These are phyloP conservation scores for Leptosphaerulina australis DNA, from an alignment of 2,329 filamentous ascomycete genomes.

Conservation along the genomic window DNA sequence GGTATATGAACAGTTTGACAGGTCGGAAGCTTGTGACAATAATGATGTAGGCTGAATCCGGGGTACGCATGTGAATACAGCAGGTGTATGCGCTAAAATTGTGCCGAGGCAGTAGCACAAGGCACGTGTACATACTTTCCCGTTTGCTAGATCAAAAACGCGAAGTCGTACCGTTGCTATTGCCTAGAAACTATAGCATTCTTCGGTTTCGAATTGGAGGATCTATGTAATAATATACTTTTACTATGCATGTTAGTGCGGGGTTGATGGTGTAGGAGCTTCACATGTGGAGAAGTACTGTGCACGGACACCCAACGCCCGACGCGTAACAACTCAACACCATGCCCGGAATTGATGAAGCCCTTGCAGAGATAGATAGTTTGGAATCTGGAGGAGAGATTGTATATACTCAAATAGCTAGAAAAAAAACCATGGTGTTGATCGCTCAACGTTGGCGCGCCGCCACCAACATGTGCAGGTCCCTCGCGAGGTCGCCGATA, in stretches of 20 bases:
- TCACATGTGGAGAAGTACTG: not conserved
- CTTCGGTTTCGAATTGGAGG: not conserved
- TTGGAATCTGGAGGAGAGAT: no score
- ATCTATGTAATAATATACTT: not conserved
- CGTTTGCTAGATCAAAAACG: not conserved
- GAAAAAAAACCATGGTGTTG: no score
- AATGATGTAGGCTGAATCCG: slow-evolving; percentile 25
- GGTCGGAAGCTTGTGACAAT: slow-evolving; percentile 33
- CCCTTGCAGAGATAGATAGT: no score
- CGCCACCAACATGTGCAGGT: no score
- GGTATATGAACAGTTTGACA: slow-evolving; percentile 24
- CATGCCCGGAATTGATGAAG: no score
- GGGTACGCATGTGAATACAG: slow-evolving; percentile 32
- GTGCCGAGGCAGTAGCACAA: slow-evolving; percentile 26
- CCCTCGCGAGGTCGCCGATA: no score
- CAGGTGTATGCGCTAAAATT: slow-evolving; percentile 18
- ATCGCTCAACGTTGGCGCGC: no score
- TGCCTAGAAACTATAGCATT: not conserved
- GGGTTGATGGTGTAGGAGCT: not conserved
- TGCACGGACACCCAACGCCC: no score
- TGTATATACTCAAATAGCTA: no score
- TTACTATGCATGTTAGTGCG: not conserved
- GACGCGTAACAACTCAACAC: no score
- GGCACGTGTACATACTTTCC: slow-evolving; percentile 22
- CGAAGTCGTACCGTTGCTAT: not conserved